Evolutionary conservation across 345 rosid species (phyloP), one percentile per base, ranked within the genome.

Genomic region (Trapa bicornis): DNA sequence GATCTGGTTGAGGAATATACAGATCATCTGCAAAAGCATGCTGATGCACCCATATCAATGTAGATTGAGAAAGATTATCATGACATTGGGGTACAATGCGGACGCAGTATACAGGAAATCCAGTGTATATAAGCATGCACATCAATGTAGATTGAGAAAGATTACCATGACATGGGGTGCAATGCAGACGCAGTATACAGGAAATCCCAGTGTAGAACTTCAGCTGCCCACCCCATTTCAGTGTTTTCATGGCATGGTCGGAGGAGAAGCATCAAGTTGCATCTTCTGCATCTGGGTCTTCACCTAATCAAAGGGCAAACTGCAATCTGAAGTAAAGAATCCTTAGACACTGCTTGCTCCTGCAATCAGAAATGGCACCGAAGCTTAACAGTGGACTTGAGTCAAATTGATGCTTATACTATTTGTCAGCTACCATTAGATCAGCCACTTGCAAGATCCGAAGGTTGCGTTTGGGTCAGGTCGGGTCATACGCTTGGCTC

Each of bases 121-220:
- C 29, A 22, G 29, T 22, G 29, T 22, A 11, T 39, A 60, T 22
- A 22, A 43, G 17, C 58, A 63, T 8, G 53, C 35, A 38, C 52
- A 43, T 11, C 17, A 7, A 61, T 68, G 13, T 29, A 33, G 36
- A 29, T 14, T 41, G 58, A 41, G 63, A 61, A 43, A 16, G 69
- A 17, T 35, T 94, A 94, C 99, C 99, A 94, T 94, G 73, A 89
- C 99, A 64, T 94, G 99, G 32, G 99, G 99, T 11, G 99, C 99
- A 69, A 94, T 94, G 70, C 99, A 75, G 76, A 94, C 81, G 69
- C 96, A 94, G 68, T 89, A 94, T 16, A 94, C 93, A 0, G 99
- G 99, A 84, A 94, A 94, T 42, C 99, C 29, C 99, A 1, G 99
- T 84, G 82, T 94, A 94, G 70, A 94, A 91, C 75, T 83, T 94